Evolutionary conservation across 805 yeast genomes (phyloP), one percentile per base, ranked within the genome.

Genomic region (Saccharomycopsis fodiens): DNA sequence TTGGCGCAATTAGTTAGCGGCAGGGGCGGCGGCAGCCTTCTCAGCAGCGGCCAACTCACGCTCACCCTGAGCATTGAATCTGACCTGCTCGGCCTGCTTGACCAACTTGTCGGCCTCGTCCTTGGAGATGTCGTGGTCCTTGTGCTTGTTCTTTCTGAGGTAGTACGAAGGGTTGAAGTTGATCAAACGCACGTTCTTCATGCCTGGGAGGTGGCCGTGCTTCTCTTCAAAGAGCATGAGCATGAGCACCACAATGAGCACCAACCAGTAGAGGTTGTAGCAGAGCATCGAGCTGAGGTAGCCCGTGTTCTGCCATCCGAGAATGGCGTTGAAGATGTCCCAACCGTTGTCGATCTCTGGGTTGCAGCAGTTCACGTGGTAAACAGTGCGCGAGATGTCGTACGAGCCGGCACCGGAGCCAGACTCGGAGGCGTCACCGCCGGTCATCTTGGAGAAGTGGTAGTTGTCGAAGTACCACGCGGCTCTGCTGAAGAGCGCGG

Each of bases 261-360:
- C 63, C 45, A 89, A 56, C 98, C 98, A 91, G 72, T 91, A 91
- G 52, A 82, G 54, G 68, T 87, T 88, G 72, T 91, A 91, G 41
- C 89, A 77, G 44, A 91, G 68, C 49, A 91, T 89, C 3, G 96
- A 86, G 47, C 97, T 96, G 61, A 85, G 76, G 54, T 95, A 87
- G 49, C 96, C 97, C 44, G 95, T 77, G 67, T 91, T 91, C 69
- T 88, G 96, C 98, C 98, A 91, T 52, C 97, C 98, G 53, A 91
- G 70, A 47, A 91, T 65, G 22, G 97, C 86, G 60, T 91, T 91
- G 74, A 91, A 91, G 51, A 91, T 80, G 75, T 88, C 96, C 97
- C 97, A 91, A 69, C 97, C 97, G 56, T 82, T 79, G 66, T 83
- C 91, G 48, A 73, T 70, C 64, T 83, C 89, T 39, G 97, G 97